Evolutionary conservation across 2,329 filamentous ascomycete species (phyloP).

Genomic region (Arachnomyces sp.): DNA sequence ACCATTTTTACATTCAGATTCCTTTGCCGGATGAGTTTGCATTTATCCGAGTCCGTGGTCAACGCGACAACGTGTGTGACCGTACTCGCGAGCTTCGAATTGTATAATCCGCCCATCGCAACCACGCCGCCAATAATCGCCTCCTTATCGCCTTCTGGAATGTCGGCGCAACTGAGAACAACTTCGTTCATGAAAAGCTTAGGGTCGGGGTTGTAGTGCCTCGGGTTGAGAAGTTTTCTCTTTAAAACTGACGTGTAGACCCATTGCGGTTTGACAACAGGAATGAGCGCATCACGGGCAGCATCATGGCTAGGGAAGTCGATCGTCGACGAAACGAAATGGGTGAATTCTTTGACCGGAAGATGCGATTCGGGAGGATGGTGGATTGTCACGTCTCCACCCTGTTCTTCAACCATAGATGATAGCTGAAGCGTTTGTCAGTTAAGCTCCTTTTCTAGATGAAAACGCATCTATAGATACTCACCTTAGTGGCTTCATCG

Average conservation of each 20-base stretch:
- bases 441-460: constrained; percentile 1
- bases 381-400: constrained; percentile 41
- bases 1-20: constrained; percentile 71
- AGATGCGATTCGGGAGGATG: constrained; percentile 29
- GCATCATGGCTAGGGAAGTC: constrained; percentile 84
- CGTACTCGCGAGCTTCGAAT: constrained; percentile 59
- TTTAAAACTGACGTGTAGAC: constrained; percentile 63
- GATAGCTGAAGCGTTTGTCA: constrained; percentile 34
- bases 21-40: constrained; percentile 54
- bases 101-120: constrained; percentile 80
- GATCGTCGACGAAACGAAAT: constrained; percentile 68
- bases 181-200: constrained; percentile 84
- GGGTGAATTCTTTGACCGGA: constrained; percentile 46
- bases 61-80: constrained; percentile 88
- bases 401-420: constrained; percentile 39
- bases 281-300: constrained; percentile 68
- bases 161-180: constrained; percentile 70
- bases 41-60: constrained; percentile 66
- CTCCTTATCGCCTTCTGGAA: constrained; percentile 81
- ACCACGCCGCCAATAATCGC: constrained; percentile 83
- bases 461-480: constrained; percentile 7
- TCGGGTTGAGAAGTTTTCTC: constrained; percentile 64
- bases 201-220: constrained; percentile 85
- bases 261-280: constrained; percentile 79
- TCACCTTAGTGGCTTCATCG: constrained; percentile 36